Conservation (phyloP, 1,284 basidiomycete species). For the Schizophyllum amplum region DNA sequence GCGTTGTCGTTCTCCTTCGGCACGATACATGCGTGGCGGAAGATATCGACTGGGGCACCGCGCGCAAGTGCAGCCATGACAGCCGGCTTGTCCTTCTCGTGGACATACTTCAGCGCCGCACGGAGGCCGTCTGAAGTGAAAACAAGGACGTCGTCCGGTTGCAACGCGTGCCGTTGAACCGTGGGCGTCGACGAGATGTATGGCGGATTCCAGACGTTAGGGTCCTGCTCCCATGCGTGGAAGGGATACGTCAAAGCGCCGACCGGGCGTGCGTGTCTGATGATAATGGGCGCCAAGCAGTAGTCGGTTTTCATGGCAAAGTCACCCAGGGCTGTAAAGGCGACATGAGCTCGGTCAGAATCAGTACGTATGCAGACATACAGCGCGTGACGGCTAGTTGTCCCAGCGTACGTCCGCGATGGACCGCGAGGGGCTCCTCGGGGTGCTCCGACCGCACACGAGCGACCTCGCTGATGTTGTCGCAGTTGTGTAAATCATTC, state of each 20-base stretch:
- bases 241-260: background rate
- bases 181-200: slow-evolving; percentile 7
- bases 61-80: slow-evolving; percentile 3
- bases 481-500: slow-evolving; percentile 8
- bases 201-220: background rate
- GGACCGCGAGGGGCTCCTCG: slow-evolving; percentile 4
- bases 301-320: slow-evolving; percentile 6
- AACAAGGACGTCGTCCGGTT: slow-evolving; percentile 3
- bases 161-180: background rate
- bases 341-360: background rate
- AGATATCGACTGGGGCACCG: too few relatives aligned
- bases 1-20: slow-evolving; percentile 4
- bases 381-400: slow-evolving; percentile 8
- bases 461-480: slow-evolving; percentile 5
- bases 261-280: background rate
- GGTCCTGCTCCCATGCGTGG: background rate
- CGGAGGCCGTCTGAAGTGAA: slow-evolving; percentile 9
- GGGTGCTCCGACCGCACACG: slow-evolving; percentile 5
- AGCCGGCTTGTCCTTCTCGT: background rate
- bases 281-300: background rate
- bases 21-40: too few relatives aligned
- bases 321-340: slow-evolving; percentile 6
- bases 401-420: slow-evolving; percentile 1
- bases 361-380: background rate
- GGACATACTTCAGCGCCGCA: background rate